Evolutionary conservation across 768 basidiomycete species (phyloP), one percentile per base, ranked within the genome.

Genomic region (Suillus clintonianus): DNA sequence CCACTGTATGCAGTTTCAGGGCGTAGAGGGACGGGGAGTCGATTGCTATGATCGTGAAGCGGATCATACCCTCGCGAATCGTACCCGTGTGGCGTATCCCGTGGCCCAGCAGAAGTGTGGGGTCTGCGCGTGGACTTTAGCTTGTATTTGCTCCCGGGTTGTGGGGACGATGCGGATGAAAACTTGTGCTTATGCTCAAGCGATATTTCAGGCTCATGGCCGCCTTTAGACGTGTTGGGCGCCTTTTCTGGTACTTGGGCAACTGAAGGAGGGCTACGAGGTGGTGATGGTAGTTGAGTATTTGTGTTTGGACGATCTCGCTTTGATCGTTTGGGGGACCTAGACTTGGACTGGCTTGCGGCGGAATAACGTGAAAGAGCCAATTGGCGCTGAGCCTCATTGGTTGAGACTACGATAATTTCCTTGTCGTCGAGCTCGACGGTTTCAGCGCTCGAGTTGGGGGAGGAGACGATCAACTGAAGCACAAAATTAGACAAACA

Each of bases 91-190:
- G 81, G 72, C 71, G 80, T 82, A 70, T 90, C 89, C 63, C 87
- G 79, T 32, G 86, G 87, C 14, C 90, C 89, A n/a, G 88, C 89
- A 63, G 87, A 89, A 27, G 90, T 91, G 70, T 92, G 89, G 39
- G 90, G 90, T 53, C 90, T 77, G 63, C 86, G 81, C 43, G 77
- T 72, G 50, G 73, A 62, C 67, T 72, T 80, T 67, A 62, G 62
- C 64, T 69, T 77, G 63, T 61, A 72, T 66, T 64, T 70, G 68
- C 67, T 70, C 54, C 43, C 65, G 51, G 71, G 67, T 65, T 76
- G 74, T 60, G 78, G 75, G 19, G 71, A 70, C 13, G 76, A 74
- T 48, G 69, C 68, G 24, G 66, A 76, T 17, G 74, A 77, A 27
- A 75, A 57, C 15, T 73, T 75, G 60, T 75, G 64, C 36, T 36